Base-by-base conservation (phyloP, 768 basidiomycete species). In the Lactifluus piperatus region DNA sequence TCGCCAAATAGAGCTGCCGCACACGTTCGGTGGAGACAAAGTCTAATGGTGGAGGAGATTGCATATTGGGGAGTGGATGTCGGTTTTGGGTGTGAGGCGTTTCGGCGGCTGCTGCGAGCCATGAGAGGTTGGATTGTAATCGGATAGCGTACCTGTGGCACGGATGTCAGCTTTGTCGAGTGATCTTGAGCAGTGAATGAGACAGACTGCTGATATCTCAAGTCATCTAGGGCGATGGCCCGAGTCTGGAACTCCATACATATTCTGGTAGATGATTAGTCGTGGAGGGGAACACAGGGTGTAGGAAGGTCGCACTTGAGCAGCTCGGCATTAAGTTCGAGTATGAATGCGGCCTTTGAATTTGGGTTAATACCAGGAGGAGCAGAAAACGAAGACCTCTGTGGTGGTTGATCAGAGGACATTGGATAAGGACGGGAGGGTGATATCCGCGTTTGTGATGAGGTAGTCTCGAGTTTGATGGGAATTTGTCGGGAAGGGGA, bases 61-160 rank as follows among this genome's bases (percentile, higher is more conserved):
- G 79, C 78, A 89, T 80, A 36, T 75, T 74, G 2, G 85, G 87
- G 5, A 81, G 76, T 0, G 74, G 70, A 76, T 71, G 48, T n/a
- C 58, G 54, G 45, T 11, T 49, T 39, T 29, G 46, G 3, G 51
- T 44, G 48, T 27, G 30, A 45, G 70, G 75, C 18, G 76, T 76
- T 64, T 89, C 86, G 43, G 81, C 83, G n/a, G 79, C 81, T 20
- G 81, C 78, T 47, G 85, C 85, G 63, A 89, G 70, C 83, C 83
- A 89, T 2, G 79, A 73, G 14, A 91, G 75, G 68, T 90, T 91
- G 30, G 82, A 78, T 65, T 89, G 85, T 41, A 91, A 71, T 49
- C 87, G 81, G 13, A 57, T 54, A 3, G 79, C 70, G 71, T 81
- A 89, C 67, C 88, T 89, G 64, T 29, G 48, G 24, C 39, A 24